Conservation (phyloP, 805 yeast genomes). For the Nakazawaea siamensis region DNA sequence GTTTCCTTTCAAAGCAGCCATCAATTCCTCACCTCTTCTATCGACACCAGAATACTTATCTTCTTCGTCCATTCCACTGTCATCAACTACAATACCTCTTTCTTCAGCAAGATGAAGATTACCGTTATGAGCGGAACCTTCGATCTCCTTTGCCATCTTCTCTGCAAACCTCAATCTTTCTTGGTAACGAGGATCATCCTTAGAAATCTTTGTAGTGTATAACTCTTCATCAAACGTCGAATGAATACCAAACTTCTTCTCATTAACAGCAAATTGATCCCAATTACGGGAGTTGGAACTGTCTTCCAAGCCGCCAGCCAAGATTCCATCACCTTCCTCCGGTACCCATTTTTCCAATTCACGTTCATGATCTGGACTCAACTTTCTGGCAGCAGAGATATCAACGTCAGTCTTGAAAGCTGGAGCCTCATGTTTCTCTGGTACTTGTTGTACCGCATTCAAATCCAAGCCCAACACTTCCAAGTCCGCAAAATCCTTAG, state of each 20-base stretch:
- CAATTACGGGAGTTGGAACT: slow-evolving; percentile 31
- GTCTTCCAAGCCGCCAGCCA: slow-evolving; percentile 29
- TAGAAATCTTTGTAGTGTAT: slow-evolving; percentile 75
- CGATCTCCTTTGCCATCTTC: slow-evolving; percentile 76
- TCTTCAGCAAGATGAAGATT: slow-evolving; percentile 88
- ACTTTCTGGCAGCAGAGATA: slow-evolving; percentile 46
- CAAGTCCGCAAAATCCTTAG: slow-evolving; percentile 44
- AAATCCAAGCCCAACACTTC: slow-evolving; percentile 34
- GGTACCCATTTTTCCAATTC: slow-evolving; percentile 84
- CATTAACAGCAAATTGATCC: slow-evolving; percentile 96
- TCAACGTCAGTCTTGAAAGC: slow-evolving; percentile 79
- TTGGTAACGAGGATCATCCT: slow-evolving; percentile 62
- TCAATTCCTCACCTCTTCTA: slow-evolving; percentile 44
- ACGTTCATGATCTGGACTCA: slow-evolving; percentile 41
- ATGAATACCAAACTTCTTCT: slow-evolving; percentile 79
- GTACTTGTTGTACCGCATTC: no score
- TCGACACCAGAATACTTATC: slow-evolving; percentile 92
- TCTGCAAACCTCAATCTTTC: slow-evolving; percentile 65
- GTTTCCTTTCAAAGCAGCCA: slow-evolving; percentile 32
- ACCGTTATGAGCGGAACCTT: slow-evolving; percentile 50
- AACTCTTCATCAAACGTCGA: slow-evolving; percentile 79
- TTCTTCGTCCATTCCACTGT: slow-evolving; percentile 88
- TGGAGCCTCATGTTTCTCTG: slow-evolving; percentile 2
- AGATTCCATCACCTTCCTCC: slow-evolving; percentile 31
- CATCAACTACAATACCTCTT: slow-evolving; percentile 71